Evolutionary conservation across 352 stramenopile genomes (phyloP).

Genomic region (Phytopythium kandeliae): DNA sequence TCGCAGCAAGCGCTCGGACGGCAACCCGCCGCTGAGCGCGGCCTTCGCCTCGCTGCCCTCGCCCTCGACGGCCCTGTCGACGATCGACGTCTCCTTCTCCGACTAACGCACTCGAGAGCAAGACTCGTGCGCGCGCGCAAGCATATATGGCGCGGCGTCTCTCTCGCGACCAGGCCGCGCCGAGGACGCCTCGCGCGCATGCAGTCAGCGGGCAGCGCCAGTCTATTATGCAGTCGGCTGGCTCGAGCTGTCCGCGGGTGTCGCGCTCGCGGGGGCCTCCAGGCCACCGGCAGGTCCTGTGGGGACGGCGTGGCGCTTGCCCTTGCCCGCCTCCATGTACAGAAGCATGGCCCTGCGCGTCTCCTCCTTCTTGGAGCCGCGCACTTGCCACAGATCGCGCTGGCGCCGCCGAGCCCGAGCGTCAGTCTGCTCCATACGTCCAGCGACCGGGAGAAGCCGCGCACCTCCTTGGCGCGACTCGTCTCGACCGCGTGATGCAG

Average conservation of each 20-base stretch:
- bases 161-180: too few species aligned
- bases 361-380: conserved; percentile 68
- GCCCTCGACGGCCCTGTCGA: conserved; percentile 6
- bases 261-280: too few species aligned
- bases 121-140: too few species aligned
- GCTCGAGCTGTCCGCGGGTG: too few species aligned
- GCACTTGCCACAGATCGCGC: conserved; percentile 55
- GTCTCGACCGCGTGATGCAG: conserved; percentile 48
- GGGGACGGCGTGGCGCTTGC: conserved; percentile 50
- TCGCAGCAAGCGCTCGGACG: conserved; percentile 10
- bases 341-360: conserved; percentile 64
- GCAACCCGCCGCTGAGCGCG: conserved; percentile 15
- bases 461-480: conserved; percentile 52
- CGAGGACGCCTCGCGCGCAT: too few species aligned
- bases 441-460: too few species aligned
- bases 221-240: too few species aligned
- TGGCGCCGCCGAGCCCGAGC: too few species aligned
- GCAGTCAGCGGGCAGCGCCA: too few species aligned
- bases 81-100: conserved; percentile 4
- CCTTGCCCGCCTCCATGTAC: conserved; percentile 61
- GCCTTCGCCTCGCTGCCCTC: conserved; percentile 15
- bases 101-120: conserved; percentile 5
- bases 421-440: too few species aligned
- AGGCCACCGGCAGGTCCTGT: too few species aligned
- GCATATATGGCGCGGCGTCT: too few species aligned